These are phyloP conservation scores for Heimioporus sp. DNA, from an alignment of 768 basidiomycete genomes.

Conservation along the genomic window DNA sequence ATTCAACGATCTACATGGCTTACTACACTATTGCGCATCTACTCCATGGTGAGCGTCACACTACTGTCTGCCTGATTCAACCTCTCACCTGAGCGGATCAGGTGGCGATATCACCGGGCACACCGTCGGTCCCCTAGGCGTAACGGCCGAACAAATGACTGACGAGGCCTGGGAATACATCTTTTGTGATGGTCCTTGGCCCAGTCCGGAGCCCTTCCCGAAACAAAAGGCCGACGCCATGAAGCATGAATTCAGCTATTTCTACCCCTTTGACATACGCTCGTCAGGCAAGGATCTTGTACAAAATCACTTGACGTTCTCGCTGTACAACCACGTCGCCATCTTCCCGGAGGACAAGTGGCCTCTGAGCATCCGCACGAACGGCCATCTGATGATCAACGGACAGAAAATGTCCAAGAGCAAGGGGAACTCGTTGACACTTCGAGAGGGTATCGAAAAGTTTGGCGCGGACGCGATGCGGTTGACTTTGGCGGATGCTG, in stretches of 20 bases:
- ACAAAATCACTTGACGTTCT: conserved; percentile 93
- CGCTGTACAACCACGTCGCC: conserved; percentile 93
- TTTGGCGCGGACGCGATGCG: conserved; percentile 97
- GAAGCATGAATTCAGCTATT: conserved; percentile 92
- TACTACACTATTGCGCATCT: conserved; percentile 95
- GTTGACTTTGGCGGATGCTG: conserved; percentile 90
- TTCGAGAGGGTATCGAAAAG: conserved; percentile 86
- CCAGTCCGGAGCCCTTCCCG: conserved; percentile 59
- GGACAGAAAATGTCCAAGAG: conserved; percentile 99
- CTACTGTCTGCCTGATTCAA: not conserved
- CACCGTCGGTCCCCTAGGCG: conserved; percentile 76
- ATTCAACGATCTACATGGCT: conserved; percentile 98
- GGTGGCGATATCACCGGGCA: conserved; percentile 76
- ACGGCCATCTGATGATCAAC: conserved; percentile 96
- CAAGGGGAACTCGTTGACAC: conserved; percentile 92
- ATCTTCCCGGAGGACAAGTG: conserved; percentile 85
- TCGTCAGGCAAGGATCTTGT: conserved; percentile 98
- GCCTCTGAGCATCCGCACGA: conserved; percentile 90
- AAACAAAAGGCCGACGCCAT: conserved; percentile 79
- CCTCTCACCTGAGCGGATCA: conserved; percentile 25
- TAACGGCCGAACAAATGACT: conserved; percentile 90
- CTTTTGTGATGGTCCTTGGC: conserved; percentile 76
- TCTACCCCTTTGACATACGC: conserved; percentile 97
- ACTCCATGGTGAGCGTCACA: conserved; percentile 69
- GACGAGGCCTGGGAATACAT: conserved; percentile 98